A percentile compares a stretch with the other conserved stretches of the same genome.
phyloP scores from a whole-genome alignment of 2,329 filamentous ascomycete genomes.

The Cercospora janseana region DNA sequence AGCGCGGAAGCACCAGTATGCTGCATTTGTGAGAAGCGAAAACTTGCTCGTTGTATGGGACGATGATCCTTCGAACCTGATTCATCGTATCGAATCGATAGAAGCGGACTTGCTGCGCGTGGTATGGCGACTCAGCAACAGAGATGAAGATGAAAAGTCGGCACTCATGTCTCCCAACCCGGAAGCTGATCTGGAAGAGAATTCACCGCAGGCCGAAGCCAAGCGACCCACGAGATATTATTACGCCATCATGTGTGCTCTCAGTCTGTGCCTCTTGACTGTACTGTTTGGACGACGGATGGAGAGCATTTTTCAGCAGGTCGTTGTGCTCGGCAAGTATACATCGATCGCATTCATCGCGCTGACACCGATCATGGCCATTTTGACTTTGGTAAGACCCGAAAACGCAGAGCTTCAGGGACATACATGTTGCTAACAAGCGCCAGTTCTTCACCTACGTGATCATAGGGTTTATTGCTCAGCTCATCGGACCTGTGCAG shows the following conservation, averaged over 20 bases:
- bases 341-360: neutral
- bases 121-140: conserved; percentile 63
- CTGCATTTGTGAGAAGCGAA: conserved; percentile 71
- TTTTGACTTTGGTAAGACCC: conserved; percentile 65
- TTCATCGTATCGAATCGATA: conserved; percentile 67
- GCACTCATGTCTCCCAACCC: neutral
- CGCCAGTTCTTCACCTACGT: conserved; percentile 75
- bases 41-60: conserved; percentile 77
- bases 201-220: conserved; percentile 47
- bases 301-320: conserved; percentile 1
- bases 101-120: conserved; percentile 75
- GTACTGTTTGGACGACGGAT: conserved; percentile 1
- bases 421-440: conserved; percentile 1
- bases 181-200: conserved; percentile 61
- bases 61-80: conserved; percentile 67
- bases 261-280: conserved; percentile 1
- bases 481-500: conserved; percentile 71
- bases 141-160: conserved; percentile 53
- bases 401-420: neutral
- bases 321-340: neutral
- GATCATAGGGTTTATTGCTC: conserved; percentile 70
- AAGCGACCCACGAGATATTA: neutral
- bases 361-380: conserved; percentile 51
- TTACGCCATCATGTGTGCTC: neutral
- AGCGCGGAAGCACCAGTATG: conserved; percentile 75